Evolutionary conservation across 1,284 basidiomycete species (phyloP).

Genomic region (Polyporus tsugae): DNA sequence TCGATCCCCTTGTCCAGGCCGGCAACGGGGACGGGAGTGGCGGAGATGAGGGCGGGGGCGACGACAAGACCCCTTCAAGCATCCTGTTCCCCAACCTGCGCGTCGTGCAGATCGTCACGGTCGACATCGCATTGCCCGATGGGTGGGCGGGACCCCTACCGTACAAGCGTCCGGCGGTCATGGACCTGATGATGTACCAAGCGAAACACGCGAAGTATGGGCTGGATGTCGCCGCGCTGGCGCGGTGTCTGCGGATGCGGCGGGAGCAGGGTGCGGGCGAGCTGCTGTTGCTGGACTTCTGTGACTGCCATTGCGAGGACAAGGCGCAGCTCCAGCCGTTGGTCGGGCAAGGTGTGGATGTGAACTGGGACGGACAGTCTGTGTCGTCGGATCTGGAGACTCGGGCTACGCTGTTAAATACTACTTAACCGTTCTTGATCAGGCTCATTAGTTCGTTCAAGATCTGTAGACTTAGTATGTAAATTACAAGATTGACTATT

Average conservation of each 20-base stretch:
- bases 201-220: conserved; percentile 6
- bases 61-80: neutral
- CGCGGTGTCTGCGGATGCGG: conserved; percentile 8
- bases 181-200: conserved; percentile 10
- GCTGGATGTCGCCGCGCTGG: conserved; percentile 8
- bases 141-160: neutral
- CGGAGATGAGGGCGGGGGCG: neutral
- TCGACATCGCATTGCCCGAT: conserved; percentile 3
- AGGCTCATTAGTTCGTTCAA: too few relatives aligned
- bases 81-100: conserved; percentile 10
- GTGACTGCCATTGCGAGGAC: conserved; percentile 9
- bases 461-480: too few relatives aligned
- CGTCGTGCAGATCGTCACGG: conserved; percentile 2
- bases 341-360: neutral
- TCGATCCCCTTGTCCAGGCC: neutral
- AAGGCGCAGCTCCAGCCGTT: neutral
- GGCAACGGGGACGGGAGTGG: neutral
- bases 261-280: neutral
- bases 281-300: conserved; percentile 2
- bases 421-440: neutral
- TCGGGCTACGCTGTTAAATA: neutral
- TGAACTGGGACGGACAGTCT: conserved; percentile 9
- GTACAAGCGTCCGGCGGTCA: neutral
- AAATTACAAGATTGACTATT: too few relatives aligned
- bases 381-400: neutral